These are phyloP conservation scores for Scheffersomyces amazonensis DNA, from an alignment of 805 yeast genomes.

Conservation along the genomic window DNA sequence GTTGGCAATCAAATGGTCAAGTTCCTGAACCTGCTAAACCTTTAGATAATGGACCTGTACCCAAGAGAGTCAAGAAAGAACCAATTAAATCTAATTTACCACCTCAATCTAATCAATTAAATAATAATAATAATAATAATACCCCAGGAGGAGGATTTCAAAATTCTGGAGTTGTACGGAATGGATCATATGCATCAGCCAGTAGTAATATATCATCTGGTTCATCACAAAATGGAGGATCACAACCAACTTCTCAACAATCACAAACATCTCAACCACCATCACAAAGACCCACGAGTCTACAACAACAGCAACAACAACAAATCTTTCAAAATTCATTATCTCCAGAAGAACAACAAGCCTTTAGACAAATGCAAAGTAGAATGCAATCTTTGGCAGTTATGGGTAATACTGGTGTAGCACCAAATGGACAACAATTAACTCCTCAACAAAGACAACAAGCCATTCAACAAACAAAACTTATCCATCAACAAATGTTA, in stretches of 20 bases:
- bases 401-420: constrained; percentile 42
- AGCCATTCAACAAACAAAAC: constrained; percentile 41
- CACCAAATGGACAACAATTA: constrained; percentile 40
- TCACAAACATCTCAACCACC: constrained; percentile 7
- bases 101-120: background rate
- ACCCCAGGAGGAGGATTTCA: no score
- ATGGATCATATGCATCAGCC: background rate
- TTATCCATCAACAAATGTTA: constrained; percentile 32
- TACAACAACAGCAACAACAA: constrained; percentile 42
- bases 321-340: constrained; percentile 42
- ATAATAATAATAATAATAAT: no score
- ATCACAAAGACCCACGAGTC: constrained; percentile 10
- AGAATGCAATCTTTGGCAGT: constrained; percentile 37
- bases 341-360: constrained; percentile 40
- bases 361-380: constrained; percentile 37
- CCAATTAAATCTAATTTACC: background rate
- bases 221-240: background rate
- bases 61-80: background rate
- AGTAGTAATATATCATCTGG: constrained; percentile 2
- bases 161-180: background rate
- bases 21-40: background rate
- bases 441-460: constrained; percentile 44
- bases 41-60: background rate
- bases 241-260: constrained; percentile 15
- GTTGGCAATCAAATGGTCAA: constrained; percentile 1